Conservation (phyloP, 306 rosid genomes). For the Cucurbita maxima region DNA sequence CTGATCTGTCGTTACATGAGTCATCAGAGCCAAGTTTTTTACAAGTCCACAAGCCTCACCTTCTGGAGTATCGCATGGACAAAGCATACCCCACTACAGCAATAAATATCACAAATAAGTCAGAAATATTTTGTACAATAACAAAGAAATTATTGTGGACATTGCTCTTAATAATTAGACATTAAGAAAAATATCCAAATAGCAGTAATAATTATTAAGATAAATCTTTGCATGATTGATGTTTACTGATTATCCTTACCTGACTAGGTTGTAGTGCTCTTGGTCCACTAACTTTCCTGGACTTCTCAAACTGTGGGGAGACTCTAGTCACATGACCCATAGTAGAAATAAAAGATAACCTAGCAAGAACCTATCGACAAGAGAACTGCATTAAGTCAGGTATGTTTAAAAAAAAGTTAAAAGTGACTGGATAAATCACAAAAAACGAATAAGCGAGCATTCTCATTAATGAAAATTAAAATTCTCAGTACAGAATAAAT, state of each 20-base stretch:
- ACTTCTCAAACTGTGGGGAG: conserved; percentile 88
- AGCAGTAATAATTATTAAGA: neutral
- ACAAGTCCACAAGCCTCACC: conserved; percentile 94
- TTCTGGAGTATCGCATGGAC: conserved; percentile 99
- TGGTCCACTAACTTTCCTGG: conserved; percentile 88
- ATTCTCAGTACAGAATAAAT: neutral
- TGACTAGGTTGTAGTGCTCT: conserved; percentile 96
- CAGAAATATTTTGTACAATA: neutral
- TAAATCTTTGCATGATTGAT: neutral
- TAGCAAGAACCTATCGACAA: conserved; percentile 43
- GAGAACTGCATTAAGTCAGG: conserved; percentile 4
- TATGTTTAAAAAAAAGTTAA: too few relatives aligned
- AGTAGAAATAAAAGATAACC: conserved; percentile 64
- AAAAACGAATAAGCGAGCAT: neutral
- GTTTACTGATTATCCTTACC: conserved; percentile 29
- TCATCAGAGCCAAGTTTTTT: conserved; percentile 86
- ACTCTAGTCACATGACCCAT: conserved; percentile 89
- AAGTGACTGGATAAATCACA: neutral
- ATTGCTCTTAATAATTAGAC: neutral
- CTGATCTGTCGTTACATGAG: conserved; percentile 94
- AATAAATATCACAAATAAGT: neutral
- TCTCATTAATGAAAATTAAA: neutral
- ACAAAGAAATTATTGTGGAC: neutral
- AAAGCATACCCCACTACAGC: conserved; percentile 95
- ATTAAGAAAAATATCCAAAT: neutral